Evolutionary conservation across 768 basidiomycete genomes (phyloP).

Genomic region (Serendipita indica): DNA sequence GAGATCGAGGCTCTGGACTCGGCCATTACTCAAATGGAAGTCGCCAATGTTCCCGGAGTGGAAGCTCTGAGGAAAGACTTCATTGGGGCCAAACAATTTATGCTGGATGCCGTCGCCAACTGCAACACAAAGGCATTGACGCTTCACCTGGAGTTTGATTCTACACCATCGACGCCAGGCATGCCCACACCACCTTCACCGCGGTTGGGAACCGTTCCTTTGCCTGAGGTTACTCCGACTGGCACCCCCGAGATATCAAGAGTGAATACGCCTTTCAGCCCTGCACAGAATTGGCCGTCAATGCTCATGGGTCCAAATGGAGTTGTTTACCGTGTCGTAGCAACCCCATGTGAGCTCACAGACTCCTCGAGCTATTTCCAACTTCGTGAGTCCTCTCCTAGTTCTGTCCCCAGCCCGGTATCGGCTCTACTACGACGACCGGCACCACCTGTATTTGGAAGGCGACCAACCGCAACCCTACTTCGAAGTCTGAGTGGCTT

Average conservation of each 20-base stretch:
- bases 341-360: not conserved
- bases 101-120: not conserved
- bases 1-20: not conserved
- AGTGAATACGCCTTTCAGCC: not conserved
- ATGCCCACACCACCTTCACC: not conserved
- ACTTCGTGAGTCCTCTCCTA: not conserved
- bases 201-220: not conserved
- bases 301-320: not conserved
- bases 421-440: too few relatives aligned
- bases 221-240: not conserved
- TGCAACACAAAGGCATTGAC: not conserved
- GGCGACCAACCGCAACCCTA: not conserved
- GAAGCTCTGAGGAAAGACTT: not conserved
- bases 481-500: slow-evolving; percentile 1
- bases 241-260: not conserved
- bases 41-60: not conserved
- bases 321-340: not conserved
- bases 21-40: not conserved
- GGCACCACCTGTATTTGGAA: not conserved
- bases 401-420: not conserved
- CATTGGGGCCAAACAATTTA: not conserved
- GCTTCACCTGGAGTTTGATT: not conserved
- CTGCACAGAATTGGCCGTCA: not conserved
- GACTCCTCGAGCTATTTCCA: slow-evolving; percentile 3
- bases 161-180: not conserved